Evolutionary conservation across 345 rosid species (phyloP).

Genomic region (Odontarrhena argentea): DNA sequence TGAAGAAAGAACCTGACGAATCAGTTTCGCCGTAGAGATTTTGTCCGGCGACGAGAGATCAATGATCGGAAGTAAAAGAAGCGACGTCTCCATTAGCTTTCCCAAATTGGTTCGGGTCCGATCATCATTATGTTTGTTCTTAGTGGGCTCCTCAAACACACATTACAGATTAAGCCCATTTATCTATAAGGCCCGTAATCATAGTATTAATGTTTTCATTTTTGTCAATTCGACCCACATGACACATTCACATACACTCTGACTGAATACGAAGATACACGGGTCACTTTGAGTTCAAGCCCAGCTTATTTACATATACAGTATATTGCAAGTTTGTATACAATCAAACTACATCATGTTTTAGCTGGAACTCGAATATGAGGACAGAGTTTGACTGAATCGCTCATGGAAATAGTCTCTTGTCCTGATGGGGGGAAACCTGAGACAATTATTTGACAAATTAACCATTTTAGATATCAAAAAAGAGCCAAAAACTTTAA

Average conservation of each 20-base stretch:
- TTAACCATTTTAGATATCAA: neutral
- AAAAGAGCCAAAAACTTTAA: neutral
- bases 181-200: too few relatives aligned
- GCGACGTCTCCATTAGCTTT: slow-evolving; percentile 26
- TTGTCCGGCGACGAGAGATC: slow-evolving; percentile 56
- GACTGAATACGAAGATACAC: too few relatives aligned
- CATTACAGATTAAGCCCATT: too few relatives aligned
- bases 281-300: too few relatives aligned
- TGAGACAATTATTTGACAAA: slow-evolving; percentile 33
- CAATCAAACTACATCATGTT: neutral
- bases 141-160: too few relatives aligned
- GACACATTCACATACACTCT: too few relatives aligned
- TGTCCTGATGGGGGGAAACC: slow-evolving; percentile 69
- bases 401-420: slow-evolving; percentile 66
- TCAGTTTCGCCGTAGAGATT: slow-evolving; percentile 47
- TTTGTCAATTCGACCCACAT: too few relatives aligned
- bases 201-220: too few relatives aligned
- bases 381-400: slow-evolving; percentile 44
- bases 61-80: slow-evolving; percentile 51
- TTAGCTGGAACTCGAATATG: slow-evolving; percentile 23
- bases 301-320: too few relatives aligned
- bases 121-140: neutral
- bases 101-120: neutral
- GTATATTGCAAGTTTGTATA: too few relatives aligned
- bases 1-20: slow-evolving; percentile 53